These are phyloP conservation scores for Neonectria punicea DNA, from an alignment of 2,329 filamentous ascomycete species.

Conservation along the genomic window DNA sequence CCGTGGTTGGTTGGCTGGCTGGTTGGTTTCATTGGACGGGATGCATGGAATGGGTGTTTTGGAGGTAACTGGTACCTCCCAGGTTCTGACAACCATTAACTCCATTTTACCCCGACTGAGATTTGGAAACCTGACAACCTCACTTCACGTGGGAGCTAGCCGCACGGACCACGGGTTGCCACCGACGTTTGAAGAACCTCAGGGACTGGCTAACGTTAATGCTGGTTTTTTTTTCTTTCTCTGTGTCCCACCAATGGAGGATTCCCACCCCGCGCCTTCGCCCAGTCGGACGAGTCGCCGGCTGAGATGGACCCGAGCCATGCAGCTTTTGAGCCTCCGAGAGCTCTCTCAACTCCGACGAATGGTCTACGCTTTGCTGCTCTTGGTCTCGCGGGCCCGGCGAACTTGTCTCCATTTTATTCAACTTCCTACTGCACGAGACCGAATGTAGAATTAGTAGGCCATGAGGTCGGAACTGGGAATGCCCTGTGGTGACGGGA, in stretches of 20 bases:
- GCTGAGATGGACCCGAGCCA: background rate
- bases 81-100: background rate
- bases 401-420: constrained; percentile 4
- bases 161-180: constrained; percentile 7
- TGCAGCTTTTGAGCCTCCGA: background rate
- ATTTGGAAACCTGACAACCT: no score
- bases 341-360: background rate
- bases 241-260: background rate
- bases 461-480: background rate
- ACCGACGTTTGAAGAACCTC: background rate
- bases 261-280: constrained; percentile 1
- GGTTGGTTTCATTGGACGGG: no score
- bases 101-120: no score
- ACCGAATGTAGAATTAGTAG: background rate
- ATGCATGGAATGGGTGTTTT: background rate
- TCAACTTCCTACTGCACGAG: constrained; percentile 8
- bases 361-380: background rate
- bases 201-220: background rate
- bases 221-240: constrained; percentile 4
- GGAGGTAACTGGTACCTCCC: background rate
- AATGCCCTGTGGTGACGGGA: background rate
- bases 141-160: background rate
- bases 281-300: constrained; percentile 8
- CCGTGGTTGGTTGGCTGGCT: background rate
- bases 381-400: background rate